Percentiles rank a stretch among this genome's conserved stretches.
Conservation (phyloP, 2,329 filamentous ascomycete genomes). For the Apiospora aurea region DNA sequence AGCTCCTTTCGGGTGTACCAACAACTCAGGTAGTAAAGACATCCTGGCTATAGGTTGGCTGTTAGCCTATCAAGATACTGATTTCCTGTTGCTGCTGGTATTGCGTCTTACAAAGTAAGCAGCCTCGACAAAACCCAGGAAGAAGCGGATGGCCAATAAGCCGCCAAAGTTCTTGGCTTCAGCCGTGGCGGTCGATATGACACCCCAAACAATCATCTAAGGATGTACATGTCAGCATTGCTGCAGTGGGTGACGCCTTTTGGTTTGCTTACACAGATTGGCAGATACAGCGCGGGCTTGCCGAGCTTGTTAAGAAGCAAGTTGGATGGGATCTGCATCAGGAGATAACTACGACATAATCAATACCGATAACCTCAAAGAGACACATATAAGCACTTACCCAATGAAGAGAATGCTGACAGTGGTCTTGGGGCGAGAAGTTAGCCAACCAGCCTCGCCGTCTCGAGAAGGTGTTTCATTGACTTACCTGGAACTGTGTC, state of each 20-base stretch:
- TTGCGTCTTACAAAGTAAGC: slow-evolving; percentile 49
- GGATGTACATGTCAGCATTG: not conserved
- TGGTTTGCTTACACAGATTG: slow-evolving; percentile 47
- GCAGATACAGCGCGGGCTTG: slow-evolving; percentile 54
- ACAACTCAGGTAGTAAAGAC: slow-evolving; percentile 67
- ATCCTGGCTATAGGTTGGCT: slow-evolving; percentile 52
- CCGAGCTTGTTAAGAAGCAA: slow-evolving; percentile 59
- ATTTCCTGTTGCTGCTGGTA: not conserved
- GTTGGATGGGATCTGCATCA: slow-evolving; percentile 61
- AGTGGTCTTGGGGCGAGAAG: slow-evolving; percentile 44
- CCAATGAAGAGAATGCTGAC: slow-evolving; percentile 61
- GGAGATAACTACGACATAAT: slow-evolving; percentile 46
- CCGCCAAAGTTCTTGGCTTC: slow-evolving; percentile 45
- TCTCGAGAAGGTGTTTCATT: not conserved
- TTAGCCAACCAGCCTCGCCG: slow-evolving; percentile 24
- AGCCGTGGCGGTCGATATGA: slow-evolving; percentile 52
- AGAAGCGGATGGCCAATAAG: slow-evolving; percentile 51
- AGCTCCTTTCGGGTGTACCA: slow-evolving; percentile 78
- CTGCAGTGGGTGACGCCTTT: not conserved
- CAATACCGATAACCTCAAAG: not conserved
- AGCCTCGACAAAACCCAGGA: slow-evolving; percentile 52
- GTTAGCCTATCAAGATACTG: not conserved
- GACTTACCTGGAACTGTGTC: slow-evolving; percentile 45
- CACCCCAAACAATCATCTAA: slow-evolving; percentile 57
- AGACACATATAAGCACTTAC: slow-evolving; percentile 36